These are phyloP conservation scores for Blastobotrys persicus DNA, from an alignment of 1,139 yeast species.

Conservation along the genomic window DNA sequence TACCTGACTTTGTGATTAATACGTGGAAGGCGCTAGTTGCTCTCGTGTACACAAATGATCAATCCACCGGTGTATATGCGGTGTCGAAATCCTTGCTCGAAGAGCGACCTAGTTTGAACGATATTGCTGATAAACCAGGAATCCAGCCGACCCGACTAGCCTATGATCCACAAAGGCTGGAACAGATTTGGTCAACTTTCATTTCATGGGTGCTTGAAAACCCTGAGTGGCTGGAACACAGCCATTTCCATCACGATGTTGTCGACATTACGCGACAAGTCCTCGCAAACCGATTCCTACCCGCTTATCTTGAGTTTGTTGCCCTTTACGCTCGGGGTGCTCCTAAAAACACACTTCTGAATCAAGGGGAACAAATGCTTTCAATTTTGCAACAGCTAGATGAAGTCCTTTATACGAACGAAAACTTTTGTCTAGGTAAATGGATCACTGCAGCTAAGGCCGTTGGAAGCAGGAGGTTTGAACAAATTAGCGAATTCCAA, in stretches of 20 bases:
- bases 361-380: constrained; percentile 12
- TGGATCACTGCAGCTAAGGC: constrained; percentile 17
- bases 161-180: constrained; percentile 18
- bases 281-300: constrained; percentile 18
- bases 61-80: constrained; percentile 17
- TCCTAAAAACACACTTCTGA: not conserved
- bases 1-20: constrained; percentile 12
- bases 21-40: constrained; percentile 19
- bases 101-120: constrained; percentile 19
- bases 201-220: constrained; percentile 9
- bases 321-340: constrained; percentile 3
- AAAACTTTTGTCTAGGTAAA: constrained; percentile 15
- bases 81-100: constrained; percentile 20
- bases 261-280: constrained; percentile 23
- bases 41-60: constrained; percentile 21
- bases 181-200: constrained; percentile 15
- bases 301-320: constrained; percentile 15
- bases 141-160: constrained; percentile 17
- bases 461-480: constrained; percentile 12
- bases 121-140: constrained; percentile 16
- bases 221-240: constrained; percentile 14
- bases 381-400: constrained; percentile 17
- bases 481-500: constrained; percentile 16
- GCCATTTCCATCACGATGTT: constrained; percentile 21
- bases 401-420: constrained; percentile 19